These are phyloP conservation scores for Microsporum audouinii DNA, from an alignment of 2,329 filamentous ascomycete genomes.

Conservation along the genomic window DNA sequence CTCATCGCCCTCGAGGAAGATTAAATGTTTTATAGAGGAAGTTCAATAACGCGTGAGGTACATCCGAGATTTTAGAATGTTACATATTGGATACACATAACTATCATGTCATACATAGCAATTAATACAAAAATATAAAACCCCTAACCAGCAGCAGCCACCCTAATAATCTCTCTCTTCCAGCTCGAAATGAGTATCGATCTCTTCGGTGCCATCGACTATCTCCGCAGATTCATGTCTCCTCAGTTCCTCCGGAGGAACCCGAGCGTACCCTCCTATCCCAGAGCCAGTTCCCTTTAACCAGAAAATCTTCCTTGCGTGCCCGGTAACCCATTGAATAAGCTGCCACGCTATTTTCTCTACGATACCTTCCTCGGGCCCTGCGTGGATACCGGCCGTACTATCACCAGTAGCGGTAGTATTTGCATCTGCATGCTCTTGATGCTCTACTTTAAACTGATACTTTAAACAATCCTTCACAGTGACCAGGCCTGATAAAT, in stretches of 20 bases:
- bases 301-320: slow-evolving; percentile 9
- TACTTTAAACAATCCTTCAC: slow-evolving; percentile 96
- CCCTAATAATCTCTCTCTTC: slow-evolving; percentile 25
- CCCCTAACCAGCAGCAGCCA: not conserved
- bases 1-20: not conserved
- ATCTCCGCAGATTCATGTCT: slow-evolving; percentile 27
- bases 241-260: slow-evolving; percentile 26
- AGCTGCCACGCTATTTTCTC: slow-evolving; percentile 30
- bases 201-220: slow-evolving; percentile 43
- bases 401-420: slow-evolving; percentile 18
- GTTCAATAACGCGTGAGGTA: not conserved
- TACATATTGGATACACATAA: not conserved
- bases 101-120: not conserved
- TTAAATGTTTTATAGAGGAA: not conserved
- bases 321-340: slow-evolving; percentile 23
- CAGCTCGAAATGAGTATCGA: slow-evolving; percentile 38
- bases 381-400: slow-evolving; percentile 14
- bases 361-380: slow-evolving; percentile 15
- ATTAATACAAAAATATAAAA: not conserved
- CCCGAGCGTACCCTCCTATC: slow-evolving; percentile 21
- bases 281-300: slow-evolving; percentile 1
- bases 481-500: slow-evolving; percentile 73
- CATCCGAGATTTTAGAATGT: not conserved
- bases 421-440: slow-evolving; percentile 49
- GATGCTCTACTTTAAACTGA: slow-evolving; percentile 88